Percentiles rank a stretch among this genome's conserved stretches.
Evolutionary conservation across 2,329 filamentous ascomycete genomes (phyloP).

Genomic region (Ophiocordyceps camponoti-rufipedis): DNA sequence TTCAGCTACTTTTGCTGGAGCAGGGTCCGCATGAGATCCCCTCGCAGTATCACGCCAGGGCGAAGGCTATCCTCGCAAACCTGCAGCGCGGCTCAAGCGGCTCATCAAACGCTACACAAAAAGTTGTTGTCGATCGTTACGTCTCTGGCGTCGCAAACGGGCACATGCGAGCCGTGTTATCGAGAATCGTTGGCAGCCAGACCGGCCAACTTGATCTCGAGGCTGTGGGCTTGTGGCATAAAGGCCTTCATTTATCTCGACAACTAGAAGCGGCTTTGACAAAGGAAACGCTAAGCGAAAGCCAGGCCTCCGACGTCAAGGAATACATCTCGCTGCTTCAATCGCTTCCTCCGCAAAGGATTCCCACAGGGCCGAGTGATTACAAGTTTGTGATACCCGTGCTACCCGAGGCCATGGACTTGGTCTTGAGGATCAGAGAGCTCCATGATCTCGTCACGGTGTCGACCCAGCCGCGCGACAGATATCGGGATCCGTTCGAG

Average conservation of each 20-base stretch:
- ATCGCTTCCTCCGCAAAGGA: conserved; percentile 11
- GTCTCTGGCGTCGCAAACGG: conserved; percentile 30
- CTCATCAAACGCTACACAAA: conserved; percentile 1
- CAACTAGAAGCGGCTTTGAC: conserved; percentile 36
- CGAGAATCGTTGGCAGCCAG: conserved; percentile 3
- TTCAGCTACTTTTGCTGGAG: conserved; percentile 34
- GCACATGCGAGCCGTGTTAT: conserved; percentile 24
- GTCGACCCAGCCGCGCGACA: conserved; percentile 32
- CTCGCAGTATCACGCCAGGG: conserved; percentile 27
- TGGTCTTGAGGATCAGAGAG: conserved; percentile 23
- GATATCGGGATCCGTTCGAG: conserved; percentile 45
- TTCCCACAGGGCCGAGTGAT: conserved; percentile 2
- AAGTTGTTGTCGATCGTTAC: conserved; percentile 23
- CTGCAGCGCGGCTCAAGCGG: conserved; percentile 18
- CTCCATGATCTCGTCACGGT: conserved; percentile 32
- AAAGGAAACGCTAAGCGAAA: conserved; percentile 24
- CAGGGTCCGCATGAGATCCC: conserved; percentile 35
- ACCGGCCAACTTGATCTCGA: conserved; percentile 13
- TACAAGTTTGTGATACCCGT: conserved; percentile 17
- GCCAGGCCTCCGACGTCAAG: conserved; percentile 17
- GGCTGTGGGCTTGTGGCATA: conserved; percentile 29
- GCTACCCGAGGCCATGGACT: conserved; percentile 10
- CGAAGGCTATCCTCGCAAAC: conserved; percentile 11
- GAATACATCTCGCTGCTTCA: conserved; percentile 34
- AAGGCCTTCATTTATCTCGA: conserved; percentile 33